These are phyloP conservation scores for Tricholoma furcatifolium DNA, from an alignment of 768 basidiomycete species.

Conservation along the genomic window DNA sequence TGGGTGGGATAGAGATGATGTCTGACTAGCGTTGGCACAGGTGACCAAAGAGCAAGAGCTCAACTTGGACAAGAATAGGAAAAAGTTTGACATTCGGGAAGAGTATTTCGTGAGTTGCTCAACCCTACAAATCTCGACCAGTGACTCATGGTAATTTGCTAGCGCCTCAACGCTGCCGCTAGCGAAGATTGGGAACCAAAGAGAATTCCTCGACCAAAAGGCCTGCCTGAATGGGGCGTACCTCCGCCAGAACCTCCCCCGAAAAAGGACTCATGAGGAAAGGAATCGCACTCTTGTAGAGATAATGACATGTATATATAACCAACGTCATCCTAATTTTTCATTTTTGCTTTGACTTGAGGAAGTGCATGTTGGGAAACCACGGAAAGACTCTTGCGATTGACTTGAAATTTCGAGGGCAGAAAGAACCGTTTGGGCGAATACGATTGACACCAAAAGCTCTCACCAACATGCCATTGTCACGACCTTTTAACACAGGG, in stretches of 20 bases:
- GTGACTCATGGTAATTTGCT: neutral
- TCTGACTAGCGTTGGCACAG: slow-evolving; percentile 27
- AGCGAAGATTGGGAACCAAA: slow-evolving; percentile 86
- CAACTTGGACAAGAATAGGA: slow-evolving; percentile 63
- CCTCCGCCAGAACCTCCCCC: slow-evolving; percentile 58
- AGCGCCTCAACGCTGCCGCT: slow-evolving; percentile 65
- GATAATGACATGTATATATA: slow-evolving; percentile 4
- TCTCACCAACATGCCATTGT: neutral
- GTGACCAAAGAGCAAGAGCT: slow-evolving; percentile 79
- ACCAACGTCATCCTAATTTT: neutral
- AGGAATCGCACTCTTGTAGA: neutral
- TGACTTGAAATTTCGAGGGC: too few relatives aligned
- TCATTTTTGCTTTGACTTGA: too few relatives aligned
- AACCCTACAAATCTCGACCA: neutral
- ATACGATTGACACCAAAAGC: neutral
- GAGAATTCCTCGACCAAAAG: slow-evolving; percentile 78
- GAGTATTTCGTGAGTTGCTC: slow-evolving; percentile 85
- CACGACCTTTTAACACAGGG: neutral
- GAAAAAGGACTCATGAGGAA: slow-evolving; percentile 4
- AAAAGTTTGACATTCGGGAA: slow-evolving; percentile 89
- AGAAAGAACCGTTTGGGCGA: too few relatives aligned
- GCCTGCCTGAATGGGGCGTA: slow-evolving; percentile 93
- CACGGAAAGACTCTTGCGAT: too few relatives aligned
- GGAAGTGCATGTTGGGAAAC: too few relatives aligned
- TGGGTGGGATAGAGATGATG: neutral